These are phyloP conservation scores for Parastagonospora nodorum DNA, from an alignment of 2,329 filamentous ascomycete species.

Conservation along the genomic window DNA sequence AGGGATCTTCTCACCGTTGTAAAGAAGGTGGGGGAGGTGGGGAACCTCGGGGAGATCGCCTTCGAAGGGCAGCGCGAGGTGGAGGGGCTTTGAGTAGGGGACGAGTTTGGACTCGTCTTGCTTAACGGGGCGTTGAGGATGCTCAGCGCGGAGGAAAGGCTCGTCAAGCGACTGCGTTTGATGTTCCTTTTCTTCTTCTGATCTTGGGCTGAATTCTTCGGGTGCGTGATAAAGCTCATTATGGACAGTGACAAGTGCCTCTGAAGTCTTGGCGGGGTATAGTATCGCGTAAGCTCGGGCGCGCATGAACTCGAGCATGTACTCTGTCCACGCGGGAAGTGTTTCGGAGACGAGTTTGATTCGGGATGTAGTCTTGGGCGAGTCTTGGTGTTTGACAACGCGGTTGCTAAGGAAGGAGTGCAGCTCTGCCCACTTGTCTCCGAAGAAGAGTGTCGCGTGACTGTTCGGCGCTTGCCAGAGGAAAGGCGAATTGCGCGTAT, in stretches of 20 bases:
- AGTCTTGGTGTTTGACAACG: slow-evolving; percentile 48
- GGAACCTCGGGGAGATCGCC: slow-evolving; percentile 55
- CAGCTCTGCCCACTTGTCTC: slow-evolving; percentile 84
- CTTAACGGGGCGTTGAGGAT: slow-evolving; percentile 14
- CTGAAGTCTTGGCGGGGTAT: slow-evolving; percentile 67
- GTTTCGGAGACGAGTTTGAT: slow-evolving; percentile 63
- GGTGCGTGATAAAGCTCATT: slow-evolving; percentile 74
- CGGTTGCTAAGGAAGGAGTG: slow-evolving; percentile 76
- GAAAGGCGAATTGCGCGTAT: slow-evolving; percentile 62
- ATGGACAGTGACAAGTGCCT: slow-evolving; percentile 73
- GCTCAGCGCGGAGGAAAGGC: slow-evolving; percentile 50
- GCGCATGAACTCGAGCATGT: slow-evolving; percentile 75
- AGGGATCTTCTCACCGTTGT: slow-evolving; percentile 62
- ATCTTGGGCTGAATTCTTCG: slow-evolving; percentile 61
- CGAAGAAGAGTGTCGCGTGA: slow-evolving; percentile 81
- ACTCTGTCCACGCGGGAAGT: slow-evolving; percentile 78
- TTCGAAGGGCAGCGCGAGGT: slow-evolving; percentile 54
- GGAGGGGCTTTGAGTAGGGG: slow-evolving; percentile 53
- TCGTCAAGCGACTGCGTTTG: slow-evolving; percentile 25
- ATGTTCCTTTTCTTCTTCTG: slow-evolving; percentile 4
- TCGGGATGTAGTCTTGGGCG: slow-evolving; percentile 27
- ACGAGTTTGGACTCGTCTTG: slow-evolving; percentile 54
- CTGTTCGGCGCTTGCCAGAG: slow-evolving; percentile 85
- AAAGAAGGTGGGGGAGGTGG: slow-evolving; percentile 65
- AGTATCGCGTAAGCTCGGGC: slow-evolving; percentile 77